Percentiles rank a stretch among this genome's conserved stretches.
phyloP scores from a whole-genome alignment of 768 basidiomycete genomes.

The Sarcodon aspratus region DNA sequence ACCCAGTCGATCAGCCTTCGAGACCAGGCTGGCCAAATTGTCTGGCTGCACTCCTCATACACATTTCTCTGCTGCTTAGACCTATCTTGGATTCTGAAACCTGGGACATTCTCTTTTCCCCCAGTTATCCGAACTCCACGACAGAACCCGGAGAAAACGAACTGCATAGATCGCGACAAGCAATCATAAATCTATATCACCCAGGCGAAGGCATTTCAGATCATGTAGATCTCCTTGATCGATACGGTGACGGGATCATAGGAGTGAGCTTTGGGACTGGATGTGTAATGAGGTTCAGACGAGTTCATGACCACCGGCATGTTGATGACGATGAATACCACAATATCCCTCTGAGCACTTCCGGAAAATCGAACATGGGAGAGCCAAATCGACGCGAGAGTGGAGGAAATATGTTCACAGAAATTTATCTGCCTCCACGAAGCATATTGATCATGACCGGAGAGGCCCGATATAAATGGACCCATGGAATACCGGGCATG shows the following conservation, averaged over 20 bases:
- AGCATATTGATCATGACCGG: slow-evolving; percentile 70
- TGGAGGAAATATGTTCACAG: slow-evolving; percentile 4
- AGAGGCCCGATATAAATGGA: slow-evolving; percentile 79
- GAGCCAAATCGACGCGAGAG: no score
- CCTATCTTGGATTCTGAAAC: slow-evolving; percentile 37
- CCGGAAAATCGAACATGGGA: no score
- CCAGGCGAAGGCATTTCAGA: slow-evolving; percentile 86
- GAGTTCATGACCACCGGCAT: slow-evolving; percentile 6
- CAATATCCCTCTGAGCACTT: neutral
- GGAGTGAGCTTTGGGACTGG: slow-evolving; percentile 76
- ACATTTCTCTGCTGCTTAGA: slow-evolving; percentile 34
- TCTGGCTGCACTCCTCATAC: slow-evolving; percentile 40
- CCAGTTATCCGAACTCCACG: slow-evolving; percentile 27
- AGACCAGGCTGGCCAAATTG: slow-evolving; percentile 43
- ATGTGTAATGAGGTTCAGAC: slow-evolving; percentile 67
- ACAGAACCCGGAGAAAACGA: neutral
- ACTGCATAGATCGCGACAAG: slow-evolving; percentile 38
- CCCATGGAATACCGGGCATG: slow-evolving; percentile 71
- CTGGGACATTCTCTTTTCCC: slow-evolving; percentile 53
- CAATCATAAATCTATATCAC: slow-evolving; percentile 80
- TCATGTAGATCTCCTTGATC: slow-evolving; percentile 75
- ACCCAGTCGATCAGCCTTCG: slow-evolving; percentile 5
- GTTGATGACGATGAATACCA: neutral
- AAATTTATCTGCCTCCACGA: slow-evolving; percentile 65
- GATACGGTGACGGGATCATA: slow-evolving; percentile 86